Base-by-base conservation (phyloP, 2,329 filamentous ascomycete species). In the Fusarium dimerum region DNA sequence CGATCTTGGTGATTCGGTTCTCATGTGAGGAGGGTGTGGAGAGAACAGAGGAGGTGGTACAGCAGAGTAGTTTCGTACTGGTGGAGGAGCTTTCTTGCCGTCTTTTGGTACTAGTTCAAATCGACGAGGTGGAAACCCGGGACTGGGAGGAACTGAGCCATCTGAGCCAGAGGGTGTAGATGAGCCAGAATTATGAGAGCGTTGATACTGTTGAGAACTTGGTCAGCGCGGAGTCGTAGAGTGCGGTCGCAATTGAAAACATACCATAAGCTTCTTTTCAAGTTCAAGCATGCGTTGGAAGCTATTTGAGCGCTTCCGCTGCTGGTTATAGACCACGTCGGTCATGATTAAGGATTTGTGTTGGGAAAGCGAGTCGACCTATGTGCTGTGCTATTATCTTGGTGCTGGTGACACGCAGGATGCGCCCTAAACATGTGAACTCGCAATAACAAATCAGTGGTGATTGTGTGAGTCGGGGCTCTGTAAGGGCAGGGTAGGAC, bases 221-320 rank as follows among this genome's bases (percentile, higher is more conserved):
- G 18, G 46, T 57, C 39, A 57, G 44, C 18, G 7, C 7, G 20
- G 4, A 7, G 20, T 26, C 20, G 7, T 26, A 26, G 5, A 26
- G 7, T 26, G 4, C 7, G 7, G 4, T 26, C 20, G 20, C 20
- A 7, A 26, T 10, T 18, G 48, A 40, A 43, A 43, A 65, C 74
- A 73, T 73, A 85, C 83, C 78, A 82, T 83, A 68, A 74, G 77
- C 65, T 74, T 75, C 64, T 79, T 81, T 64, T 85, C 83, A 47
- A 85, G 69, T 60, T 84, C 80, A 45, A 85, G 73, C 82, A 85
- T 84, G 53, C 73, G 76, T 66, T 83, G 76, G 57, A 85, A 77
- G 66, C 77, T 82, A 64, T 76, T 76, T 56, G 73, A 73, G 53
- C 64, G 63, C 45, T 51, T 11, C 36, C 61, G 62, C 56, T 51